Evolutionary conservation across 345 rosid species (phyloP).

Genomic region (Camelina neglecta): DNA sequence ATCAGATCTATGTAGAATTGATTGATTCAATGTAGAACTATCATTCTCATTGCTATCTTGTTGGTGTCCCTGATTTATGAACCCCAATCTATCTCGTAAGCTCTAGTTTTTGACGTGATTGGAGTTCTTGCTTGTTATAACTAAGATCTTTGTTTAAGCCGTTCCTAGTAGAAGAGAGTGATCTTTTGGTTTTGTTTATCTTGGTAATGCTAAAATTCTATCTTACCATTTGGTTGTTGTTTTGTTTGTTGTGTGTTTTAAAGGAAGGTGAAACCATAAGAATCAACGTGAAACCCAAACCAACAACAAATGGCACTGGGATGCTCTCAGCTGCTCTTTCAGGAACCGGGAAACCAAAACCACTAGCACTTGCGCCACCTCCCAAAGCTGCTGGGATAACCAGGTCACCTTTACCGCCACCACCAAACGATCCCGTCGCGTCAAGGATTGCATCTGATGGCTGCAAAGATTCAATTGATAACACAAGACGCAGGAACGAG

Average conservation of each 20-base stretch:
- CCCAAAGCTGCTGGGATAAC: conserved; percentile 62
- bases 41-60: conserved; percentile 7
- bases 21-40: not conserved
- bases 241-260: not conserved
- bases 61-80: not conserved
- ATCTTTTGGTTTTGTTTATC: no score
- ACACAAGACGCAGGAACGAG: conserved; percentile 49
- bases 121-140: no score
- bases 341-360: conserved; percentile 63
- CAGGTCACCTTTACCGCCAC: conserved; percentile 90
- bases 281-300: conserved; percentile 91
- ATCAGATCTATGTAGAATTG: conserved; percentile 1
- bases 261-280: conserved; percentile 99
- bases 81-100: no score
- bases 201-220: no score
- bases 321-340: conserved; percentile 93
- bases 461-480: conserved; percentile 44
- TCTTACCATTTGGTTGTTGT: not conserved
- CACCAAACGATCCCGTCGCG: conserved; percentile 84
- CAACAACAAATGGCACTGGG: conserved; percentile 78
- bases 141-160: no score
- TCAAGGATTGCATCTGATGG: conserved; percentile 53
- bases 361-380: conserved; percentile 80
- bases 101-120: no score
- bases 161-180: no score